phyloP scores from a whole-genome alignment of 371 early-diverging fungal species.

The Apophysomyces trapeziformis region DNA sequence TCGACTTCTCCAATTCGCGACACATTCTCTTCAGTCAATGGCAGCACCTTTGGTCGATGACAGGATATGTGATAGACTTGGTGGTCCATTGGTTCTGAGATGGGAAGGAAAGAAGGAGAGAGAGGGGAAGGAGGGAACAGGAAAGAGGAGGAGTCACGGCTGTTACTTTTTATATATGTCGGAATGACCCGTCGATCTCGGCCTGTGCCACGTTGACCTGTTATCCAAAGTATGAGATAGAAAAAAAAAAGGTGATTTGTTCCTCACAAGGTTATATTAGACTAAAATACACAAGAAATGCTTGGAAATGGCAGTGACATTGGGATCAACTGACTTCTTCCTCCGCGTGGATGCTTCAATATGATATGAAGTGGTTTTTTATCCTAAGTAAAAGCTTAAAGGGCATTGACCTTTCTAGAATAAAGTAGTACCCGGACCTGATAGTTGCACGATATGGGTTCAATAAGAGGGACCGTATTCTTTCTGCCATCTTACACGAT shows the following conservation, averaged over 20 bases:
- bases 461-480: constrained; percentile 1
- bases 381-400: neutral
- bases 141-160: neutral
- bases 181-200: constrained; percentile 11
- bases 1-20: constrained; percentile 9
- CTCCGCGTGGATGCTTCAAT: neutral
- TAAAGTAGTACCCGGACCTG: too few species aligned
- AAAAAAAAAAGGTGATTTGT: constrained; percentile 3
- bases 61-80: constrained; percentile 3
- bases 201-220: neutral
- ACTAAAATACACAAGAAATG: too few species aligned
- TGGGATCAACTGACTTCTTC: neutral
- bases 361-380: neutral
- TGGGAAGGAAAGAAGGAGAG: constrained; percentile 8
- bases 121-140: neutral
- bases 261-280: neutral
- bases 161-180: neutral
- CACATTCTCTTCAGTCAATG: constrained; percentile 10
- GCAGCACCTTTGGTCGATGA: constrained; percentile 5
- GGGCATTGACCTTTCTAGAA: neutral
- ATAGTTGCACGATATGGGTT: too few species aligned
- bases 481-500: neutral
- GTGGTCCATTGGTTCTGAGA: constrained; percentile 9
- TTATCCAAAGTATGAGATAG: neutral
- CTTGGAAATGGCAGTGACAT: too few species aligned